These are phyloP conservation scores for Brasenia schreberi DNA, from an alignment of 164 flowering plant genomes.

Conservation along the genomic window DNA sequence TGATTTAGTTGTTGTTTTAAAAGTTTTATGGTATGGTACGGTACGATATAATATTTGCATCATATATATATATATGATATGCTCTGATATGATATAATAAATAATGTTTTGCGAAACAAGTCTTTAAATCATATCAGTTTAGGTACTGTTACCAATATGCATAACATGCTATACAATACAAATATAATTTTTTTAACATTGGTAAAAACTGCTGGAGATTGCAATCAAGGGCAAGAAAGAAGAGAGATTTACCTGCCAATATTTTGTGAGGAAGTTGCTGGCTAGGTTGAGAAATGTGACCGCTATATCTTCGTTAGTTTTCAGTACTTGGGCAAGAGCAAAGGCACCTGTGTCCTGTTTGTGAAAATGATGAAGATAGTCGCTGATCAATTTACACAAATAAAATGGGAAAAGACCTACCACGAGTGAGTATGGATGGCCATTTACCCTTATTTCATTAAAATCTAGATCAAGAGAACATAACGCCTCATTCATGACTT, in stretches of 20 bases:
- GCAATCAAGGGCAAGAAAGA: not conserved
- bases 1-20: no score
- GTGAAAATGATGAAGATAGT: not conserved
- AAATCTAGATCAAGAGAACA: conserved; percentile 76
- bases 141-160: not conserved
- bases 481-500: conserved; percentile 85
- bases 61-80: no score
- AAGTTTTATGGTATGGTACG: no score
- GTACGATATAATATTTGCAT: no score
- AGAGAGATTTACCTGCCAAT: conserved; percentile 57
- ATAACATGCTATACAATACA: not conserved
- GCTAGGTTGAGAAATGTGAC: conserved; percentile 60
- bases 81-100: no score
- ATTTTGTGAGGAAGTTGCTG: conserved; percentile 82
- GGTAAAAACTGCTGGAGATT: not conserved
- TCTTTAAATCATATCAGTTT: no score
- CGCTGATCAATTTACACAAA: not conserved
- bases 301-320: conserved; percentile 83
- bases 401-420: not conserved
- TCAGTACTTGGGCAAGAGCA: conserved; percentile 93
- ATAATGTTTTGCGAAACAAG: no score
- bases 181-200: not conserved
- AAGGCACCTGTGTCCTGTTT: conserved; percentile 86
- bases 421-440: not conserved
- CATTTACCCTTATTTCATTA: conserved; percentile 81